These are phyloP conservation scores for Colletotrichum sp. DNA, from an alignment of 2,329 filamentous ascomycete genomes.

Conservation along the genomic window DNA sequence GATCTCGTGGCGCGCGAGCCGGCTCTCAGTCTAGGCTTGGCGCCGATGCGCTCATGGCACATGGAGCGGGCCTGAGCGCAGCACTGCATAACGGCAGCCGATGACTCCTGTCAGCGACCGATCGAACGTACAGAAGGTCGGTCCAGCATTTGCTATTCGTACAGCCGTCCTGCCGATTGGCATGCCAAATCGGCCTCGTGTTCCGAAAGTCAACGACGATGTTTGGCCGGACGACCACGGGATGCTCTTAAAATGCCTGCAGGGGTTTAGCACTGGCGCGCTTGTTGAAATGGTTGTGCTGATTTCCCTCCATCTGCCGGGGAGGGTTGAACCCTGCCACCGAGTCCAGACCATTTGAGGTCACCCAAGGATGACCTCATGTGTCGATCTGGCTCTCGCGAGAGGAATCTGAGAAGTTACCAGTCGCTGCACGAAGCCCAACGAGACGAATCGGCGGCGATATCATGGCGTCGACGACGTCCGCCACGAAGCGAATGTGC, in stretches of 20 bases:
- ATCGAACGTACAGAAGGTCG: not conserved
- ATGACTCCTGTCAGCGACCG: not conserved
- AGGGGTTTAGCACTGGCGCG: not conserved
- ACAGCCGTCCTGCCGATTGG: not conserved
- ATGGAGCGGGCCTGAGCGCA: not conserved
- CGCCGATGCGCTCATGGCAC: not conserved
- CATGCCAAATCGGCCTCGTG: constrained; percentile 14
- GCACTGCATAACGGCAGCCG: not conserved
- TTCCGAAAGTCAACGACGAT: not conserved
- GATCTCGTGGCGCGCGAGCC: constrained; percentile 7
- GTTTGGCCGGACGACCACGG: constrained; percentile 1
- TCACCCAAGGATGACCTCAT: not conserved
- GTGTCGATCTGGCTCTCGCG: not conserved
- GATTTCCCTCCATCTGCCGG: not conserved
- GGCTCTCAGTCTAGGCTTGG: not conserved
- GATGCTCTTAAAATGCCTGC: not conserved
- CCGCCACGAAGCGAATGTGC: not conserved
- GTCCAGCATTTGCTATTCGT: not conserved
- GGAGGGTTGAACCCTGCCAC: constrained; percentile 3
- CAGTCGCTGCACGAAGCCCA: not conserved
- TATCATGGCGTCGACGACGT: not conserved
- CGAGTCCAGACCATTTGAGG: not conserved
- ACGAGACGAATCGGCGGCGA: not conserved
- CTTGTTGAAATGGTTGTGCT: not conserved
- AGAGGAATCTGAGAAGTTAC: not conserved